Evolutionary conservation across 73 alveolate genomes (phyloP), one percentile per base, ranked within the genome.

Genomic region (Strombidium stylifer): DNA sequence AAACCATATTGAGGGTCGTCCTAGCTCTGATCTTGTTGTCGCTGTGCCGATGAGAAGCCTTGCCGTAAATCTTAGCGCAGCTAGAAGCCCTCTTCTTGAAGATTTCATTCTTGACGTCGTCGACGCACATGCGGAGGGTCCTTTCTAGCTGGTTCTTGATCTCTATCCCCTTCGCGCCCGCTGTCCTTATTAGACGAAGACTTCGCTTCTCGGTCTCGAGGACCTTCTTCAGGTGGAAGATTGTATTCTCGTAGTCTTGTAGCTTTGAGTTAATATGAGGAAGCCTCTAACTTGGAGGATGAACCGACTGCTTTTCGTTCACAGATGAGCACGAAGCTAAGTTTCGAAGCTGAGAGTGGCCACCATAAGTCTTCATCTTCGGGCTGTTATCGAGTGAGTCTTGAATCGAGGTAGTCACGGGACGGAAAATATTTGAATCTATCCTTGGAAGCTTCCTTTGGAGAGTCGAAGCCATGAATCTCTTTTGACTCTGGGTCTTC

Each of bases 91-190:
- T 41, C 67, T 79, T 79, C 69, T 69, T 70, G 31, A 78, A 41
- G 3, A 82, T 68, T 50, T 88, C 97, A 31, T 78, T 71, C 62
- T 88, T 88, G 0, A 88, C 89, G 71, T 88, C 93, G 51, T 88
- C 93, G 0, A 88, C 87, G 28, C 93, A 83, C 48, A 51, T 62
- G 28, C 93, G 52, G 0, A 88, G 61, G 2, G 83, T 55, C 28
- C 77, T 54, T 53, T 88, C 97, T 10, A 88, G 54, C 26, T 64
- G 67, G 23, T 81, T 81, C 61, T 88, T 88, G 44, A 67, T 52
- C 47, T 88, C 85, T 23, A 88, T 88, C 48, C 78, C 97, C 48
- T 78, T 88, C 0, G 90, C 59, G 55, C 83, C 77, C 44, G 70
- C 25, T 46, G 74, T 88, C 77, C 71, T 58, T 41, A 42, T 81